Conservation (phyloP, 1,284 basidiomycete genomes). For the Fomitopsis palustris region DNA sequence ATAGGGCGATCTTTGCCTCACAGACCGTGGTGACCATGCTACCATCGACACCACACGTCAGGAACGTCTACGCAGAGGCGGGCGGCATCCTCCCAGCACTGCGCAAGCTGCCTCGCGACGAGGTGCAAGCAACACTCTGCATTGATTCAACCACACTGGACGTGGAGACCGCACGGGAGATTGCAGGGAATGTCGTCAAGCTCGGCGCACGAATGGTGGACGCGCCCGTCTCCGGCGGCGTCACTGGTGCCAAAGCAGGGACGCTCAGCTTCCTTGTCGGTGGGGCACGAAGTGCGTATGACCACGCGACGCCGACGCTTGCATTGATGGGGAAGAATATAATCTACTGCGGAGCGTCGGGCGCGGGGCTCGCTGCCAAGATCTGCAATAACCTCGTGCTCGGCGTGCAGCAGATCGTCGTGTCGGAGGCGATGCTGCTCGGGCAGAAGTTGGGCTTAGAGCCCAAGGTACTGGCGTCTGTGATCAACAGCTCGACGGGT, state of each 20-base stretch:
- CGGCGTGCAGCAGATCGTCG: slow-evolving; percentile 75
- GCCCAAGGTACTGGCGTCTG: slow-evolving; percentile 69
- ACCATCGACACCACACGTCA: slow-evolving; percentile 82
- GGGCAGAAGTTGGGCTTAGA: slow-evolving; percentile 76
- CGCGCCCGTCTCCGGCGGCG: slow-evolving; percentile 89
- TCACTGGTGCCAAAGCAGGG: slow-evolving; percentile 79
- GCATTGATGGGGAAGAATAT: slow-evolving; percentile 79
- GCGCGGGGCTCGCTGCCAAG: slow-evolving; percentile 83
- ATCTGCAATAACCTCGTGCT: slow-evolving; percentile 85
- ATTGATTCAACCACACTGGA: slow-evolving; percentile 91
- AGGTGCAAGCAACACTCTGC: slow-evolving; percentile 52
- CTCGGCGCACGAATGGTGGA: slow-evolving; percentile 81
- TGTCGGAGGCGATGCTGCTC: slow-evolving; percentile 83
- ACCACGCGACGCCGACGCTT: slow-evolving; percentile 57
- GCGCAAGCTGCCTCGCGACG: slow-evolving; percentile 37
- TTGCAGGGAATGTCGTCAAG: slow-evolving; percentile 50
- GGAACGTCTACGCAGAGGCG: slow-evolving; percentile 59
- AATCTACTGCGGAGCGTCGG: slow-evolving; percentile 84
- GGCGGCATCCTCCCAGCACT: slow-evolving; percentile 62
- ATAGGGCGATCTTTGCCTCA: slow-evolving; percentile 59
- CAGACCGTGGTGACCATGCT: slow-evolving; percentile 81
- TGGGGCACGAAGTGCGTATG: slow-evolving; percentile 60
- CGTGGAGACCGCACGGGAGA: slow-evolving; percentile 65
- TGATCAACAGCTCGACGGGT: slow-evolving; percentile 84
- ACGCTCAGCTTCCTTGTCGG: slow-evolving; percentile 91